These are phyloP conservation scores for Xylaria sp. DNA, from an alignment of 2,329 filamentous ascomycete species.

Conservation along the genomic window DNA sequence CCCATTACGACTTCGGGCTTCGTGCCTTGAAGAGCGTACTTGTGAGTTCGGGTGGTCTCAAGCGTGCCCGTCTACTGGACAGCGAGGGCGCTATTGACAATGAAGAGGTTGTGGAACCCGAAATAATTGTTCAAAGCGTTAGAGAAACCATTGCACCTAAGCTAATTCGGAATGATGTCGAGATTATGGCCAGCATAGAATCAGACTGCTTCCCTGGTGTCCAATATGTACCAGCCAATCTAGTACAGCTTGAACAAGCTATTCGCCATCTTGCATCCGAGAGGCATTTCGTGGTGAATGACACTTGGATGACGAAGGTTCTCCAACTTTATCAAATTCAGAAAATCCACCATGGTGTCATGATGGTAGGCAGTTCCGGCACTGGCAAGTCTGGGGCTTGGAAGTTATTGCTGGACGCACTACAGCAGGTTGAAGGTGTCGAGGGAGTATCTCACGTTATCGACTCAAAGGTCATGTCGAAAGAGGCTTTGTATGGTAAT, in stretches of 20 bases:
- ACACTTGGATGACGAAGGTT: slow-evolving; percentile 97
- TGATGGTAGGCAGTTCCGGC: slow-evolving; percentile 99
- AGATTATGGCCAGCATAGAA: slow-evolving; percentile 87
- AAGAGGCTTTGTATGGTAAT: slow-evolving; percentile 95
- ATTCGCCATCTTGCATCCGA: slow-evolving; percentile 86
- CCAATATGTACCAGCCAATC: slow-evolving; percentile 88
- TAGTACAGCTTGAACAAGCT: slow-evolving; percentile 80
- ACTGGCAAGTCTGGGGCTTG: slow-evolving; percentile 96
- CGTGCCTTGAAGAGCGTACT: slow-evolving; percentile 98
- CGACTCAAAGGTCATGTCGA: slow-evolving; percentile 99
- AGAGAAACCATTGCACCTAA: slow-evolving; percentile 98
- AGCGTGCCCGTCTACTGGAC: slow-evolving; percentile 78
- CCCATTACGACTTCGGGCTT: slow-evolving; percentile 98
- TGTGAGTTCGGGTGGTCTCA: slow-evolving; percentile 95
- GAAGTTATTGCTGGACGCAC: slow-evolving; percentile 88
- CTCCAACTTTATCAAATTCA: slow-evolving; percentile 98
- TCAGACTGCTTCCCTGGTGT: slow-evolving; percentile 89
- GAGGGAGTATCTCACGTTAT: slow-evolving; percentile 98
- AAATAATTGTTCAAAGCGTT: slow-evolving; percentile 98
- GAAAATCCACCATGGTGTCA: slow-evolving; percentile 97
- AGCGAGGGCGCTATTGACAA: slow-evolving; percentile 66
- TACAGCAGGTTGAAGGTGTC: slow-evolving; percentile 88
- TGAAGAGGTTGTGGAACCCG: slow-evolving; percentile 84
- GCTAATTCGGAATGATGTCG: slow-evolving; percentile 90
- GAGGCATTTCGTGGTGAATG: slow-evolving; percentile 87